Conservation (phyloP, 441 rosid species). For the Corymbia citriodora region DNA sequence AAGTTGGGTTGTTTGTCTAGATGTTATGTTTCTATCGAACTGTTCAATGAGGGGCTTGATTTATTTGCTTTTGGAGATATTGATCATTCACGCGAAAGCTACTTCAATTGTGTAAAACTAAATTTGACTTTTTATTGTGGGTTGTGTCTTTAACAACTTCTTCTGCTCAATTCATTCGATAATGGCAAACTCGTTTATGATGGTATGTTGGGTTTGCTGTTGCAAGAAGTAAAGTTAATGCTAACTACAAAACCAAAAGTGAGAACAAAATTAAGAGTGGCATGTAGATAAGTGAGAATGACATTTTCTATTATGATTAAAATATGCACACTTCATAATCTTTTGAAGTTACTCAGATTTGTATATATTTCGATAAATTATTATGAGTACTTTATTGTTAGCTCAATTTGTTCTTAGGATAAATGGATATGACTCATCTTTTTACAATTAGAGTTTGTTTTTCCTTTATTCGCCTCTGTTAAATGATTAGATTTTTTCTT, state of each 20-base stretch:
- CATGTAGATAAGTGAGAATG: neutral
- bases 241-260: conserved; percentile 41
- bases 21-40: neutral
- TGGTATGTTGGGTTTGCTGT: conserved; percentile 89
- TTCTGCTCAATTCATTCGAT: conserved; percentile 3
- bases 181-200: conserved; percentile 73
- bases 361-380: fast-evolving
- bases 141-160: conserved; percentile 49
- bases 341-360: neutral
- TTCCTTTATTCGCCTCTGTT: neutral
- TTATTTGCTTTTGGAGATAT: too few species aligned
- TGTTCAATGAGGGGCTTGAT: too few species aligned
- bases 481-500: neutral
- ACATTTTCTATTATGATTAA: neutral
- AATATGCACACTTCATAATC: neutral
- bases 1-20: too few species aligned
- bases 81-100: too few species aligned
- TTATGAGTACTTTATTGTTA: fast-evolving
- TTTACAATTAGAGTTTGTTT: neutral
- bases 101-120: neutral
- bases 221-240: conserved; percentile 67
- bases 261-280: fast-evolving
- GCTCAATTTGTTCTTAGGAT: neutral
- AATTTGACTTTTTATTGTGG: neutral
- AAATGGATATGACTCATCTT: neutral